Evolutionary conservation across 352 stramenopile genomes (phyloP).

Genomic region (Pythium biforme): DNA sequence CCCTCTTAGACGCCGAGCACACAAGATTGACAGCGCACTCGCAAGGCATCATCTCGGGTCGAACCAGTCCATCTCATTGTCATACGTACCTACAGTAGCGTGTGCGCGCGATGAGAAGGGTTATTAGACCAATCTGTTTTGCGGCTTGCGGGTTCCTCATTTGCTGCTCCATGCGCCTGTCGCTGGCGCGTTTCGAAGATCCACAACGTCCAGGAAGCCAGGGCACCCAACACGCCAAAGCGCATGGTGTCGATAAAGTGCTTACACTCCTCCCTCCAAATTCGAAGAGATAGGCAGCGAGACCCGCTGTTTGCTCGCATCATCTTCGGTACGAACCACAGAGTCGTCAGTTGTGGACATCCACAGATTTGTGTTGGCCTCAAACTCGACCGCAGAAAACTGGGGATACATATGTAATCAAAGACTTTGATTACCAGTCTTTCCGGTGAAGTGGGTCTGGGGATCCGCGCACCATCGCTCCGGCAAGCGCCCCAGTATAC

Average conservation of each 20-base stretch:
- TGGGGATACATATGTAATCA: no score
- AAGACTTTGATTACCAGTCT: no score
- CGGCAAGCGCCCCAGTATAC: no score
- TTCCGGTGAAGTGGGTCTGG: no score
- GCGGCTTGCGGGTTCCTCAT: neutral
- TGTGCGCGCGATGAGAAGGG: neutral
- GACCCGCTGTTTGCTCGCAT: conserved; percentile 4
- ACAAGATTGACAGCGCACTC: no score
- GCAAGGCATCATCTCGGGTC: no score
- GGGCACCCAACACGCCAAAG: no score
- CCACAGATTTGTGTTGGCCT: neutral
- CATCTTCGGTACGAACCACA: conserved; percentile 3
- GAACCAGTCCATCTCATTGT: neutral
- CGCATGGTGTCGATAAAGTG: neutral
- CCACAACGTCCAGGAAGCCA: neutral
- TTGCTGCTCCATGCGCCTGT: neutral
- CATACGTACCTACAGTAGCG: neutral
- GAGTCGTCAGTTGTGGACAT: neutral
- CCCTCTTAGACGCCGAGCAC: neutral
- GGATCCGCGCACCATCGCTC: no score
- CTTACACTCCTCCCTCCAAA: neutral
- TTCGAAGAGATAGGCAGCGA: neutral
- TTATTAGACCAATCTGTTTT: no score
- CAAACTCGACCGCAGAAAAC: no score
- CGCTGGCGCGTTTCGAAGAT: neutral